Base-by-base conservation (phyloP, 2,329 filamentous ascomycete species). In the Stagonosporopsis cucurbitacearum region DNA sequence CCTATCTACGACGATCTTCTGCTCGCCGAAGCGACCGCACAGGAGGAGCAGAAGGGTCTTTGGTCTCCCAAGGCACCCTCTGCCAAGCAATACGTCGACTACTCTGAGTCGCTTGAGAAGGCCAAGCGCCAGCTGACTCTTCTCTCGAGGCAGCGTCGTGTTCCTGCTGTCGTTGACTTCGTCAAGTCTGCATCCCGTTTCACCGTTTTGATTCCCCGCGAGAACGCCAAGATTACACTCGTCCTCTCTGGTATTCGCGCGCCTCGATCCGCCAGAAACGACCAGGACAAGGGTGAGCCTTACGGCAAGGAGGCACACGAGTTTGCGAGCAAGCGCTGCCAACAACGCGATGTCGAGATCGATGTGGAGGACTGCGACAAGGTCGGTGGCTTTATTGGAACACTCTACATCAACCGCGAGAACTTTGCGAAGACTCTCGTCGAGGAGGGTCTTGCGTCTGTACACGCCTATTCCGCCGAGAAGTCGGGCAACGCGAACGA, bases 111-210 rank as follows among this genome's bases (percentile, higher is more conserved):
- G 58, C 79, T 94, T 6, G 94, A 98, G 75, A 96, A 97, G 79
- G 95, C 95, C 60, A 98, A 97, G 84, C 88, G 96, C 50, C 92
- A 96, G 76, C 84, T 96, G 33, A 90, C 91, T 11, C 88, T 92
- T 20, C 84, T 99, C 28, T 91, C 95, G 59, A 87, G 94, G 50
- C 93, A 97, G 76, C 94, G 92, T 82, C 94, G 91, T 77, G 88
- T 98, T 3, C 92, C 95, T 7, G 95, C 90, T 11, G 84, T 99
- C 65, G 92, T 99, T 37, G 95, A 99, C 76, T 99, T 96, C 75
- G 95, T 96, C 81, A 97, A 98, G 79, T 91, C 92, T n/a, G 95
- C 91, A 26, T 96, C 93, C 36, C 87, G 95, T 64, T 99, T 98
- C 77, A 96, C 92, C 23, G 83, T 99, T 32, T 81, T 99, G 9